Evolutionary conservation across 1,139 yeast species (phyloP).

Genomic region (Suhomyces chickasaworum): DNA sequence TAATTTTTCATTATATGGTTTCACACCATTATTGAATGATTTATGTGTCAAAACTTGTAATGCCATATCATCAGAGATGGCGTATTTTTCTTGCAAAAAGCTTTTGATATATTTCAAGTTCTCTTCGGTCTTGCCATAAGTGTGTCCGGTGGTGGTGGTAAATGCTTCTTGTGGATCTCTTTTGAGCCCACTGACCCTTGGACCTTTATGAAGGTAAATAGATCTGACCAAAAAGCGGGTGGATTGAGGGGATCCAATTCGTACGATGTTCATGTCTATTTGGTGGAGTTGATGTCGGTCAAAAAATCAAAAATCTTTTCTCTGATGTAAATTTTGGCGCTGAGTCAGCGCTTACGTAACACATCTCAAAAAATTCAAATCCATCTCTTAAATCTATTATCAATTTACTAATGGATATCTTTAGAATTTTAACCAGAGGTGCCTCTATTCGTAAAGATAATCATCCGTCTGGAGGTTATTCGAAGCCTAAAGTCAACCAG

Average conservation of each 20-base stretch:
- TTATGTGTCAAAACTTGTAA: conserved; percentile 88
- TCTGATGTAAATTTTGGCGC: neutral
- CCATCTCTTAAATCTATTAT: neutral
- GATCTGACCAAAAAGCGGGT: conserved; percentile 16
- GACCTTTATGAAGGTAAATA: conserved; percentile 52
- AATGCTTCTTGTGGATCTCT: conserved; percentile 71
- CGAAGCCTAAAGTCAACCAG: conserved; percentile 34
- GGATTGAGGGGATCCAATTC: conserved; percentile 13
- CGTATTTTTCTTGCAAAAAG: conserved; percentile 46
- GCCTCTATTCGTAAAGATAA: conserved; percentile 69
- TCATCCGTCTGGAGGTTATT: conserved; percentile 44
- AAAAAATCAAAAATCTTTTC: conserved; percentile 15
- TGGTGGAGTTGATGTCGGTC: conserved; percentile 8
- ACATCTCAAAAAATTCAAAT: conserved; percentile 4
- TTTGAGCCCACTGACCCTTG: conserved; percentile 70
- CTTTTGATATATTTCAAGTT: conserved; percentile 51
- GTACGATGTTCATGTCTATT: conserved; percentile 7
- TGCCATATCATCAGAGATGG: conserved; percentile 55
- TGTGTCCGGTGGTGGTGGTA: conserved; percentile 58
- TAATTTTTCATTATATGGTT: conserved; percentile 86
- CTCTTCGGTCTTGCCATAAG: conserved; percentile 55
- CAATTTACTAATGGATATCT: conserved; percentile 70
- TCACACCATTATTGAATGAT: conserved; percentile 87
- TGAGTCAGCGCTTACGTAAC: conserved; percentile 10
- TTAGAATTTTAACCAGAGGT: conserved; percentile 81